phyloP scores from a whole-genome alignment of 768 basidiomycete species.

The Neoboletus subvelutipes region DNA sequence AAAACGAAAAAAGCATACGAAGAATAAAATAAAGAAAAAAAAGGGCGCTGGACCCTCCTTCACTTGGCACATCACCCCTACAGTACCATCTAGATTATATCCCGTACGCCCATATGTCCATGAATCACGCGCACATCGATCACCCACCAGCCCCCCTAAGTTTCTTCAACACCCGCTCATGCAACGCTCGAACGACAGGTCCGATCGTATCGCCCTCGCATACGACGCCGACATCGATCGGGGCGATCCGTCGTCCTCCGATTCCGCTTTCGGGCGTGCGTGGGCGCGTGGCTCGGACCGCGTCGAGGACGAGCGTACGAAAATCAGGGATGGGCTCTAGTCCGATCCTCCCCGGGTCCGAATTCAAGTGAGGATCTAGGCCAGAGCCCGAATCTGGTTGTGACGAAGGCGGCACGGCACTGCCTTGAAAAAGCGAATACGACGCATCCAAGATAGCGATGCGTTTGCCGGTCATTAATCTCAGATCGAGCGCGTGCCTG shows the following conservation, averaged over 20 bases:
- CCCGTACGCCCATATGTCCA: not conserved
- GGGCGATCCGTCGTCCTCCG: constrained; percentile 43
- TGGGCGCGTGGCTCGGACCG: constrained; percentile 40
- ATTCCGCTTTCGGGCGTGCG: not conserved
- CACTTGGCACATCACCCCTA: not conserved
- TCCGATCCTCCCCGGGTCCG: constrained; percentile 27
- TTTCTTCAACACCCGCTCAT: constrained; percentile 43
- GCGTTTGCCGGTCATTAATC: constrained; percentile 64
- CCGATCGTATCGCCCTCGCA: constrained; percentile 52
- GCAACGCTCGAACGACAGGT: constrained; percentile 48
- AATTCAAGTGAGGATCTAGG: not conserved
- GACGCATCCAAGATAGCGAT: constrained; percentile 77
- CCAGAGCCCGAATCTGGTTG: not conserved
- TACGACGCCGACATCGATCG: constrained; percentile 61
- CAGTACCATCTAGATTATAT: too few relatives aligned
- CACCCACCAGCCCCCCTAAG: constrained; percentile 20
- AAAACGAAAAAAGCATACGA: not conserved
- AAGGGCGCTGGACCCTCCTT: not conserved
- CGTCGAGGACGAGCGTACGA: constrained; percentile 46
- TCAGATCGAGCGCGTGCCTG: constrained; percentile 79
- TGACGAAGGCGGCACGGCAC: not conserved
- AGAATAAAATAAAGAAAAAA: not conserved
- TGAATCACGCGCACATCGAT: constrained; percentile 2
- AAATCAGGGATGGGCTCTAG: constrained; percentile 65
- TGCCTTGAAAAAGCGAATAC: constrained; percentile 47